A percentile compares a stretch with the other conserved stretches of the same genome.
These are phyloP conservation scores for Phytophthora boehmeriae DNA, from an alignment of 352 stramenopile species.

Conservation along the genomic window DNA sequence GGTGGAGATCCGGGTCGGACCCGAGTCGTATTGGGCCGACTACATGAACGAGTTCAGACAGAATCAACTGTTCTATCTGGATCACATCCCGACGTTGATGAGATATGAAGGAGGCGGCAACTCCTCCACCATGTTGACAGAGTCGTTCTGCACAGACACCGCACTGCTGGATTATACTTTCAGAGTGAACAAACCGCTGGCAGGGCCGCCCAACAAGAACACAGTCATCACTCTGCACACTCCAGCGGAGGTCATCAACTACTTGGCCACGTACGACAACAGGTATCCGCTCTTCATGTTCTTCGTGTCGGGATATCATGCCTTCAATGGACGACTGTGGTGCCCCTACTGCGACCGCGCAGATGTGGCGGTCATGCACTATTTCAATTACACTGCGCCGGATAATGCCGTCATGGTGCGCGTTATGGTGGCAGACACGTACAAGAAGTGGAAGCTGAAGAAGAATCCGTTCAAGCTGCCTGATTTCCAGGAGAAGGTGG, in stretches of 20 bases:
- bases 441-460: constrained; percentile 83
- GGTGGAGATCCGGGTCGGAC: constrained; percentile 75
- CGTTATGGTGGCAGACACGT: constrained; percentile 55
- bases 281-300: constrained; percentile 79
- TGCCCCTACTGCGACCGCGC: constrained; percentile 81
- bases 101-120: constrained; percentile 78
- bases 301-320: constrained; percentile 76
- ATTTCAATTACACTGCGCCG: constrained; percentile 79
- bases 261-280: constrained; percentile 68
- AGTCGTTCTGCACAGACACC: constrained; percentile 67
- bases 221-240: constrained; percentile 62
- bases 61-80: constrained; percentile 84
- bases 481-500: constrained; percentile 67
- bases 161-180: constrained; percentile 76
- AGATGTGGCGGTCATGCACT: constrained; percentile 74
- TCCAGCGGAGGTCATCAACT: constrained; percentile 51
- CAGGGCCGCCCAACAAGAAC: constrained; percentile 53
- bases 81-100: constrained; percentile 79
- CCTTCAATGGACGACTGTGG: constrained; percentile 81
- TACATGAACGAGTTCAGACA: constrained; percentile 83
- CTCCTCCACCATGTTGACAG: constrained; percentile 73
- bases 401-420: constrained; percentile 63
- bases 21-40: constrained; percentile 64
- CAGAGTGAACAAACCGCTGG: constrained; percentile 56
- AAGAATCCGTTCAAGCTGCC: constrained; percentile 75